These are phyloP conservation scores for Alternaria sp. DNA, from an alignment of 2,329 filamentous ascomycete species.

Conservation along the genomic window DNA sequence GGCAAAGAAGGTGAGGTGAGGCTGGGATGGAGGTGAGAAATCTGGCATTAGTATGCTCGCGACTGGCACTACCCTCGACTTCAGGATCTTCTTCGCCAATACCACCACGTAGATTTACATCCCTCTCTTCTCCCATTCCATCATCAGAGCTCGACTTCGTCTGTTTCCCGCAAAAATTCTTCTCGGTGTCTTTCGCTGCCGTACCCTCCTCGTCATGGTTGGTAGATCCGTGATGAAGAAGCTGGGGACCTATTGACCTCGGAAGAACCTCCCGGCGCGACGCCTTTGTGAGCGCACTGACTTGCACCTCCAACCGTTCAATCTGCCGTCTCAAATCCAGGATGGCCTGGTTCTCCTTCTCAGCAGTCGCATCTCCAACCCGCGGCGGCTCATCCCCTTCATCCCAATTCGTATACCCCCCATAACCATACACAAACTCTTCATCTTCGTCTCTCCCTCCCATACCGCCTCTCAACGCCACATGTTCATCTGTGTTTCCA, in stretches of 20 bases:
- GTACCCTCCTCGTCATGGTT: background rate
- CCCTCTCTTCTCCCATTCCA: background rate
- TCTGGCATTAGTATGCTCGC: background rate
- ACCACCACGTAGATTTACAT: background rate
- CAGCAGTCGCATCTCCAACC: too few species aligned
- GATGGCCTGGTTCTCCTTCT: background rate
- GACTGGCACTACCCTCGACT: background rate
- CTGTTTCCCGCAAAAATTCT: background rate
- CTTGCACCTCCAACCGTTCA: background rate
- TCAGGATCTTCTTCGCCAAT: background rate
- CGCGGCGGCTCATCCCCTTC: background rate
- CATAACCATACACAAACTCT: conserved; percentile 13
- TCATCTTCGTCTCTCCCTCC: conserved; percentile 15
- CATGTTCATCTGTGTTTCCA: background rate
- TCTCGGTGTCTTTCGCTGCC: background rate
- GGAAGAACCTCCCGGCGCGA: background rate
- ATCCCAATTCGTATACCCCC: conserved; percentile 14
- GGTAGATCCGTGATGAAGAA: background rate
- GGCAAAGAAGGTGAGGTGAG: conserved; percentile 3
- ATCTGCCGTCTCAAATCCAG: background rate
- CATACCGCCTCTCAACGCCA: conserved; percentile 4
- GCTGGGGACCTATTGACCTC: background rate
- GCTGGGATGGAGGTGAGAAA: background rate
- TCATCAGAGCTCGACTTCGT: background rate
- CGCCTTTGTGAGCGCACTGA: background rate